phyloP scores from a whole-genome alignment of 208 protist genomes.

The Zelonia costaricensis region DNA sequence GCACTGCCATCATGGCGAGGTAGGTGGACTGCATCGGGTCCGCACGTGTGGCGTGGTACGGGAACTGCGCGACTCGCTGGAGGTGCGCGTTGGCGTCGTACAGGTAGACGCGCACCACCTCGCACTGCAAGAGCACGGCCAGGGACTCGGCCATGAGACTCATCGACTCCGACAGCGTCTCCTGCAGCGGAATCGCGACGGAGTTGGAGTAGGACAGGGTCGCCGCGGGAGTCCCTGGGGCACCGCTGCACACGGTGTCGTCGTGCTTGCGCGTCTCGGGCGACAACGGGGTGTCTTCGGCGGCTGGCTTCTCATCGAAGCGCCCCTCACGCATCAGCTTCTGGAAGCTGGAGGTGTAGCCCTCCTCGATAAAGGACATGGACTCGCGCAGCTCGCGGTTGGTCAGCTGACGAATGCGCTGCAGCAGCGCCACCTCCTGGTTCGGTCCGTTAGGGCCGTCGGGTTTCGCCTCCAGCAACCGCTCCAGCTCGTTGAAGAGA shows the following conservation, averaged over 20 bases:
- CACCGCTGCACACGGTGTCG: no score
- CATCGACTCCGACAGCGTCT: conserved; percentile 43
- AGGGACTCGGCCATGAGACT: conserved; percentile 79
- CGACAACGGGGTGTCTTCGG: no score
- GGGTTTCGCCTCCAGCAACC: conserved; percentile 6
- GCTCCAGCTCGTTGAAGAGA: conserved; percentile 69
- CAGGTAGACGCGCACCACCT: conserved; percentile 87
- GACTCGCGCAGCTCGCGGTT: conserved; percentile 75
- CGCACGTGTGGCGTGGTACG: conserved; percentile 35
- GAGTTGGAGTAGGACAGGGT: not conserved
- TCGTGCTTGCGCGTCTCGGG: no score
- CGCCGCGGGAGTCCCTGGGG: no score
- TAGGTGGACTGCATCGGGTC: conserved; percentile 77
- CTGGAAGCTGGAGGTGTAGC: conserved; percentile 78
- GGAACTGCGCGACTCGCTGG: conserved; percentile 69
- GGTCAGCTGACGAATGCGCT: conserved; percentile 48
- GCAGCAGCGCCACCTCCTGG: conserved; percentile 39
- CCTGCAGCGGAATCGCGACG: conserved; percentile 1
- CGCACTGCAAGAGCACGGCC: conserved; percentile 74
- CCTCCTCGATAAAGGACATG: conserved; percentile 63
- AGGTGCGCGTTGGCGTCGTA: conserved; percentile 79
- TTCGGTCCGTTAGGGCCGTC: not conserved
- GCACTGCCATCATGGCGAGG: conserved; percentile 76
- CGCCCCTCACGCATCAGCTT: conserved; percentile 38
- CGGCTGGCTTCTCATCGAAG: not conserved